These are phyloP conservation scores for Aquanectria penicillioides DNA, from an alignment of 2,329 filamentous ascomycete species.

Conservation along the genomic window DNA sequence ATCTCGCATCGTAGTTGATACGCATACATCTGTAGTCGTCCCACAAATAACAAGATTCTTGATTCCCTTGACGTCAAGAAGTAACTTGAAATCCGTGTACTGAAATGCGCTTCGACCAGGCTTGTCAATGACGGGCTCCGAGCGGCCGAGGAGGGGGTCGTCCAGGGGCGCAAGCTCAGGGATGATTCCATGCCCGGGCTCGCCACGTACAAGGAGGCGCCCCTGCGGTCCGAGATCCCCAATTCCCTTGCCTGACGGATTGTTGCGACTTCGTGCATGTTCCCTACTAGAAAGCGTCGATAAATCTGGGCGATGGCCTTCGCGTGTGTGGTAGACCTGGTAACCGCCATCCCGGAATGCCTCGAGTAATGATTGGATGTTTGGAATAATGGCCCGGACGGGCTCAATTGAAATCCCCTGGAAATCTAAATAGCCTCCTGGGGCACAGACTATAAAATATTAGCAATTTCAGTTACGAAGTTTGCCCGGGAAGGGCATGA, in stretches of 20 bases:
- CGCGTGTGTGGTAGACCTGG: conserved; percentile 1
- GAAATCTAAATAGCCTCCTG: not conserved
- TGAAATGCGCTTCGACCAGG: conserved; percentile 9
- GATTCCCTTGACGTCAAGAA: not conserved
- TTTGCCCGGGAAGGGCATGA: no score
- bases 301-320: conserved; percentile 3
- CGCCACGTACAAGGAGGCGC: not conserved
- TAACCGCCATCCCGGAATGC: not conserved
- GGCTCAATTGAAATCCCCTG: conserved; percentile 6
- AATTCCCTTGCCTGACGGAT: not conserved
- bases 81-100: conserved; percentile 5
- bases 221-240: conserved; percentile 1
- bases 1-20: conserved; percentile 9
- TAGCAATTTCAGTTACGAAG: no score
- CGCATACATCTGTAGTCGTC: conserved; percentile 4
- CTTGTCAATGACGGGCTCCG: conserved; percentile 10
- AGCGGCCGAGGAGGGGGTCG: no score
- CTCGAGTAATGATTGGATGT: not conserved
- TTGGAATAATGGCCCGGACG: not conserved
- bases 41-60: conserved; percentile 3
- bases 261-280: not conserved
- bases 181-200: conserved; percentile 7
- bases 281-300: conserved; percentile 2
- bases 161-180: not conserved
- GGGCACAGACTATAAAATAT: no score